Evolutionary conservation across 345 rosid genomes (phyloP), one percentile per base, ranked within the genome.

Genomic region (Eucalyptus pauciflora): DNA sequence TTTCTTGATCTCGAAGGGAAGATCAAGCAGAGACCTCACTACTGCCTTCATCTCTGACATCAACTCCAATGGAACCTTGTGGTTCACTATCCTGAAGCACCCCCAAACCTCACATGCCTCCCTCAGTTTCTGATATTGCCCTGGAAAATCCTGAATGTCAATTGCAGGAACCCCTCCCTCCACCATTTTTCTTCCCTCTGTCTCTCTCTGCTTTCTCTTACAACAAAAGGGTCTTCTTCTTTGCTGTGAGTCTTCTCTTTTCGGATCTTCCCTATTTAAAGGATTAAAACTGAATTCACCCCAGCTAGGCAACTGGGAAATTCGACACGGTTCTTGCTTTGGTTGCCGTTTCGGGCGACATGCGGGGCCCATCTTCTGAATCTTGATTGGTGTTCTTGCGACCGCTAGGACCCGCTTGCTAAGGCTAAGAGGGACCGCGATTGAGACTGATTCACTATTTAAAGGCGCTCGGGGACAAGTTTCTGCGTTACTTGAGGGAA

Each of bases 21-120:
- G 96, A 83, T 96, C 96, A 37, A 95, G 89, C 89, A 97, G 94
- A 80, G 91, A 93, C 83, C 93, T 90, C 45, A 96, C 97, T 0
- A 96, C 97, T 22, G 62, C 86, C 92, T 95, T 95, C 99, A 95
- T 96, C 76, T 96, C 96, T 27, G 90, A 69, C 96, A 93, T 94
- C 54, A 96, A 88, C 48, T 93, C 54, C 37, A 31, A 37, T 1
- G 96, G 91, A 50, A 97, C 89, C 41, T 89, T 90, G 91, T 97
- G 99, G 92, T 97, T 96, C 7, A 94, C 92, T 24, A 96, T 37
- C 91, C 98, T 93, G 92, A 97, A 96, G 91, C 99, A 96, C 25
- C 99, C 99, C 97, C 94, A 94, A 31, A 92, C 93, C 92, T 95
- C 96, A 48, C 98, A 90, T 2, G 96, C 97, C 91, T 91, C 93